Conservation (phyloP, 75 land plant genomes). For the Selaginella moellendorffii region DNA sequence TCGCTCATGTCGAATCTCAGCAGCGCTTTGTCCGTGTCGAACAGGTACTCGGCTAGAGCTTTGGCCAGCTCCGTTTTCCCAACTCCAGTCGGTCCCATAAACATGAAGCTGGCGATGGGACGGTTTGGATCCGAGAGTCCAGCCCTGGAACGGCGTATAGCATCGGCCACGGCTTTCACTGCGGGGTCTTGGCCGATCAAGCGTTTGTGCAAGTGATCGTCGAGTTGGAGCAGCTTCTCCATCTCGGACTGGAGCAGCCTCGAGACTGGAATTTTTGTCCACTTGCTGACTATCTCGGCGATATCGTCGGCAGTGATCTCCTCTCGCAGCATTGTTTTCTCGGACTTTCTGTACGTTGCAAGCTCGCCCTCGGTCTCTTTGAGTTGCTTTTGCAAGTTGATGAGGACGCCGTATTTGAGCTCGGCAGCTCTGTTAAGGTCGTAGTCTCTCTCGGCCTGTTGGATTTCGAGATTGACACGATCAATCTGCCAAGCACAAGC, state of each 20-base stretch:
- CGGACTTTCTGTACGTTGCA: not conserved
- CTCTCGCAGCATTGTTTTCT: not conserved
- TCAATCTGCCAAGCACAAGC: constrained; percentile 3
- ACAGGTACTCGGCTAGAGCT: not conserved
- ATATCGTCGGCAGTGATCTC: constrained; percentile 6
- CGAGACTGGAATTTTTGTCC: not conserved
- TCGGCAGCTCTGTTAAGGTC: not conserved
- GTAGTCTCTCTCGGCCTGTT: constrained; percentile 1
- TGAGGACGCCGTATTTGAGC: not conserved
- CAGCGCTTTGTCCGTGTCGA: not conserved
- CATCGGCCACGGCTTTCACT: not conserved
- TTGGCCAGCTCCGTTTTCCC: constrained; percentile 1
- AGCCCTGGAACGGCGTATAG: constrained; percentile 2
- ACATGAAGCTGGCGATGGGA: constrained; percentile 7
- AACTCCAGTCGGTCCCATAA: constrained; percentile 6
- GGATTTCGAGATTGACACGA: constrained; percentile 1
- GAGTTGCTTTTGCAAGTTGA: constrained; percentile 1
- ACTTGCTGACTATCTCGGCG: constrained; percentile 10
- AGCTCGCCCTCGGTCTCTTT: not conserved
- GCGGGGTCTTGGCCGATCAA: constrained; percentile 2
- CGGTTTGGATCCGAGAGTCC: constrained; percentile 3
- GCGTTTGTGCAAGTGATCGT: constrained; percentile 2
- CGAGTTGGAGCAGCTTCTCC: constrained; percentile 4
- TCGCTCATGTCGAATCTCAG: constrained; percentile 9
- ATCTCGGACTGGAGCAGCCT: not conserved